These are phyloP conservation scores for Aspergillus neoniger DNA, from an alignment of 2,329 filamentous ascomycete genomes.

Conservation along the genomic window DNA sequence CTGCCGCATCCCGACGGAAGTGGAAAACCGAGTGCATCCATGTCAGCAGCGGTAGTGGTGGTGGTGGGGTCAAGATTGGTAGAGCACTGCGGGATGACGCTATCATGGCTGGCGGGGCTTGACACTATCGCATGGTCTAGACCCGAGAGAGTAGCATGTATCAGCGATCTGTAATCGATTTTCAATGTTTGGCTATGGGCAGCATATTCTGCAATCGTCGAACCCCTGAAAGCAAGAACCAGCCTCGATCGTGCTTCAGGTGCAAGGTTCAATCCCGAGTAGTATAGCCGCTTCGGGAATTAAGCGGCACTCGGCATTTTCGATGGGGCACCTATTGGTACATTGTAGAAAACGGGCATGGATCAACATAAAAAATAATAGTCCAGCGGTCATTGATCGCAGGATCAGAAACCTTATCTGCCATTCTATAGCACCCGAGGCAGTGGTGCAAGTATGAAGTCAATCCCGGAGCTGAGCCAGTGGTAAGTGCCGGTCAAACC, in stretches of 20 bases:
- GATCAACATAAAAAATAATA: background rate
- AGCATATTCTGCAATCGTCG: background rate
- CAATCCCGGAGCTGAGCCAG: constrained; percentile 6
- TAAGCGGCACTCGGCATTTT: background rate
- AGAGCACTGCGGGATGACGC: constrained; percentile 11
- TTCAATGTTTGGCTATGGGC: background rate
- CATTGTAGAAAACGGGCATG: background rate
- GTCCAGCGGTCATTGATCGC: background rate
- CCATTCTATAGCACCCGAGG: background rate
- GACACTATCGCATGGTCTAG: constrained; percentile 3
- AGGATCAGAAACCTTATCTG: background rate
- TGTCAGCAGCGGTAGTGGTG: background rate
- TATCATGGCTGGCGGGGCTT: background rate
- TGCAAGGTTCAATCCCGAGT: background rate
- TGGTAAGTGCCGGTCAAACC: background rate
- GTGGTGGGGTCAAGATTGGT: background rate
- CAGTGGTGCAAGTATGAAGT: constrained; percentile 20
- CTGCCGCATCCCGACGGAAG: background rate
- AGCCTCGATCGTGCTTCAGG: background rate
- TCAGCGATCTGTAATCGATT: background rate
- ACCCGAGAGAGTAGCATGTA: background rate
- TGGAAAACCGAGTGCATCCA: background rate
- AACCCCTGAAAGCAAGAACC: background rate
- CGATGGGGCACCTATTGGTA: background rate
- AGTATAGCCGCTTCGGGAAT: background rate